These are phyloP conservation scores for Mycena vulgaris DNA, from an alignment of 768 basidiomycete genomes.

Conservation along the genomic window DNA sequence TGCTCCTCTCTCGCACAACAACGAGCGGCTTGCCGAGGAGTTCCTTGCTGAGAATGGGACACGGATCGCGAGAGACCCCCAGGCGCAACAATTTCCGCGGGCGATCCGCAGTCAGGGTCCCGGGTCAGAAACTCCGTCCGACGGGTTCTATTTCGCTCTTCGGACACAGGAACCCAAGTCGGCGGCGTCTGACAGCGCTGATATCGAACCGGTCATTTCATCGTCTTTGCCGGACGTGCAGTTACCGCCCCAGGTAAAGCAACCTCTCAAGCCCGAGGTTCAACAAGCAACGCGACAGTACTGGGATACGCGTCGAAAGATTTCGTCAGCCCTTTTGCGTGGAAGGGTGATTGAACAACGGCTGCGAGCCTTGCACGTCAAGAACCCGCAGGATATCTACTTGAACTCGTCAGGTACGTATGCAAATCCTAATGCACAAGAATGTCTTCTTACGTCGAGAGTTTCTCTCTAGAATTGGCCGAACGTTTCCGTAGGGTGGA, in stretches of 20 bases:
- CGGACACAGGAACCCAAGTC: slow-evolving; percentile 12
- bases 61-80: neutral
- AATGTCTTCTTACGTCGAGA: neutral
- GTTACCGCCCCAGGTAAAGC: neutral
- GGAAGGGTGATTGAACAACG: slow-evolving; percentile 12
- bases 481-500: slow-evolving; percentile 1
- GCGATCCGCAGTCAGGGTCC: neutral
- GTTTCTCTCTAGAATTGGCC: slow-evolving; percentile 1
- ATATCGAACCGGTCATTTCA: neutral
- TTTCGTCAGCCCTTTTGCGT: neutral
- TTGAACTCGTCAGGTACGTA: slow-evolving; percentile 17
- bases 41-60: slow-evolving; percentile 23
- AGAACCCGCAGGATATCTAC: slow-evolving; percentile 13
- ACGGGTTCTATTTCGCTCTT: slow-evolving; percentile 20
- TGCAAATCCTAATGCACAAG: neutral
- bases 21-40: slow-evolving; percentile 9
- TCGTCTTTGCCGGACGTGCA: neutral
- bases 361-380: slow-evolving; percentile 12
- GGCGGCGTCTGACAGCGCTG: neutral
- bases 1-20: neutral
- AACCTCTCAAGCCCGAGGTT: neutral
- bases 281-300: slow-evolving; percentile 24
- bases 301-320: slow-evolving; percentile 28
- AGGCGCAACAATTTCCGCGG: slow-evolving; percentile 3
- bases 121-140: neutral